These are phyloP conservation scores for Penicillium decumbens DNA, from an alignment of 2,329 filamentous ascomycete species.

Conservation along the genomic window DNA sequence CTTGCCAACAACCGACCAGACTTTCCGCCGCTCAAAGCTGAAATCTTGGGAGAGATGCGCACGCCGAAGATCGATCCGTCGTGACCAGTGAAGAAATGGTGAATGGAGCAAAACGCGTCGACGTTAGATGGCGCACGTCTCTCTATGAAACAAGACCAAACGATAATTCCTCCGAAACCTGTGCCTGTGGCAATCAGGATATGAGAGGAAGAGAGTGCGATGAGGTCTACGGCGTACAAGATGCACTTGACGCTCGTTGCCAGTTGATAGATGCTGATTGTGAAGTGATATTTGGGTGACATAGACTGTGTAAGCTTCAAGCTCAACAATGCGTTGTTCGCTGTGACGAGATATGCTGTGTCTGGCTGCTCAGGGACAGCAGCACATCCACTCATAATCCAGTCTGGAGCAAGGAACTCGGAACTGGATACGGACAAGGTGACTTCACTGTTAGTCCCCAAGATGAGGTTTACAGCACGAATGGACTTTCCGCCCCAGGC, in stretches of 20 bases:
- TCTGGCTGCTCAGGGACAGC: slow-evolving; percentile 24
- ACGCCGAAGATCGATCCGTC: slow-evolving; percentile 94
- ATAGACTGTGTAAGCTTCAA: slow-evolving; percentile 33
- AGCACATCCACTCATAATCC: slow-evolving; percentile 66
- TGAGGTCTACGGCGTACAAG: slow-evolving; percentile 76
- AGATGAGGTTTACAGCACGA: slow-evolving; percentile 34
- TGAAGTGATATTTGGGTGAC: slow-evolving; percentile 16
- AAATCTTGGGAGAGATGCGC: slow-evolving; percentile 61
- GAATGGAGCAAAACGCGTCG: slow-evolving; percentile 39
- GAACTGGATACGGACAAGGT: slow-evolving; percentile 30
- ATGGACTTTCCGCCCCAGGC: slow-evolving; percentile 67
- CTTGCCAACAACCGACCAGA: slow-evolving; percentile 68
- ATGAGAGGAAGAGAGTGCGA: slow-evolving; percentile 54
- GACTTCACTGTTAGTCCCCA: slow-evolving; percentile 20
- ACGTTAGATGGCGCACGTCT: slow-evolving; percentile 7
- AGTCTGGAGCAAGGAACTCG: slow-evolving; percentile 59
- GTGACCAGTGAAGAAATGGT: slow-evolving; percentile 62
- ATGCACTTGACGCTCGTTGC: slow-evolving; percentile 66
- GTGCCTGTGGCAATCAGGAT: slow-evolving; percentile 83
- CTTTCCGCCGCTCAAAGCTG: slow-evolving; percentile 33
- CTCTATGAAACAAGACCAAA: slow-evolving; percentile 66
- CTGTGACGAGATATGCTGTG: slow-evolving; percentile 65
- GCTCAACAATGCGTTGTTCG: slow-evolving; percentile 74
- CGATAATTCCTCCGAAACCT: slow-evolving; percentile 86
- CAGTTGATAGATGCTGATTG: slow-evolving; percentile 34